Percentiles rank a stretch among this genome's conserved stretches.
Conservation (phyloP, 768 basidiomycete genomes). For the Pulveroboletus sp. region DNA sequence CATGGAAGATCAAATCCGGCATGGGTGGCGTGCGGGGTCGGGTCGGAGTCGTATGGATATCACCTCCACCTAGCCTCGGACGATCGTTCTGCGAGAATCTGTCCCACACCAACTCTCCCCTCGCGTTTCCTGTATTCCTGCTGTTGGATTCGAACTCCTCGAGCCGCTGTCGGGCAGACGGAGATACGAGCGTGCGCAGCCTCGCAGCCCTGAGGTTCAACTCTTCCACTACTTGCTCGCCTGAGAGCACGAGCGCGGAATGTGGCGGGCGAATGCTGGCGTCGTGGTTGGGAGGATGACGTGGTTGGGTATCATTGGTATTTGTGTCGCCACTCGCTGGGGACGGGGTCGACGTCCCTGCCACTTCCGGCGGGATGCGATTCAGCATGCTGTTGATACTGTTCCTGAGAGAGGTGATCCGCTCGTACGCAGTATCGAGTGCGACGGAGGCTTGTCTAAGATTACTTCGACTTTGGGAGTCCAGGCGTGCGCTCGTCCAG, state of each 20-base stretch:
- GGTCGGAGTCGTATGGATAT: conserved; percentile 11
- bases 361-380: conserved; percentile 36
- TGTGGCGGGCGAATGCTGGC: conserved; percentile 28
- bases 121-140: conserved; percentile 2
- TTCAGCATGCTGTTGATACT: conserved; percentile 43
- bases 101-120: conserved; percentile 22
- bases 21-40: conserved; percentile 29
- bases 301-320: conserved; percentile 7
- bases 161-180: conserved; percentile 31
- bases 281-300: conserved; percentile 15
- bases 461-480: conserved; percentile 32
- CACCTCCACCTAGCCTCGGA: conserved; percentile 13
- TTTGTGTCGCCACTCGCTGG: conserved; percentile 1
- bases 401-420: conserved; percentile 51
- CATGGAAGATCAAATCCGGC: conserved; percentile 26
- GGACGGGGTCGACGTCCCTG: conserved; percentile 10
- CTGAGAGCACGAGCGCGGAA: conserved; percentile 30
- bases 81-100: conserved; percentile 17
- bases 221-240: conserved; percentile 24
- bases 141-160: conserved; percentile 28
- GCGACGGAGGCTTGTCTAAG: conserved; percentile 51
- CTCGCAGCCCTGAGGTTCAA: conserved; percentile 28
- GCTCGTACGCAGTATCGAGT: conserved; percentile 51
- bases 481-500: conserved; percentile 12
- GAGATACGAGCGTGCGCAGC: conserved; percentile 27